Base-by-base conservation (phyloP, 1,139 yeast species). In the Suhomyces taliae region DNA sequence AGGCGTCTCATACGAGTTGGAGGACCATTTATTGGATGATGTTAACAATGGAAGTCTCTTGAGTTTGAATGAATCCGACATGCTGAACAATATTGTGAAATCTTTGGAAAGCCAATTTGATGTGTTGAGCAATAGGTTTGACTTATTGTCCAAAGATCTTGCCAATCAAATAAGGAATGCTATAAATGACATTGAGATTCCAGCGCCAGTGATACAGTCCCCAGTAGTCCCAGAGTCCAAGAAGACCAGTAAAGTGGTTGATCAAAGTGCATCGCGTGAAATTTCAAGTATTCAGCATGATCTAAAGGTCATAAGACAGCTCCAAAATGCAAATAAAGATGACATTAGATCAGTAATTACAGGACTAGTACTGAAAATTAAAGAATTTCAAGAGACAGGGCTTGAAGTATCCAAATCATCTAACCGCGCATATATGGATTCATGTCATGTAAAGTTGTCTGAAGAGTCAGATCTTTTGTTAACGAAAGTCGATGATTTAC, bases 401-500 rank as follows among this genome's bases (percentile, higher is more conserved):
- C 56, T 74, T 6, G 70, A 69, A 12, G 66, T 70, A 1, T 66
- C 76, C 1, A 71, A 71, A 29, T 72, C 81, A 8, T 67, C 82
- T 0, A 82, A 83, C 54, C 74, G 93, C 48, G 64, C 78, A 0
- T 90, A 87, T 58, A 87, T 91, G 86, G 91, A 85, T 43, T 75
- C 79, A 11, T 87, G 97, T 48, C 91, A 88, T 59, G 64, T 73
- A 10, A 84, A 83, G 56, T 74, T 93, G 26, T 87, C 95, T 1
- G 83, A 80, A 43, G 91, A 88, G 26, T 85, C 95, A 7, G 97
- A 90, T 61, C 61, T 65, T 1, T 68, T 93, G 24, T 74, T 95
- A 39, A 85, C 95, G 0, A 81, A 78, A 53, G 95, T 91, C 4
- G 99, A 95, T 62, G 97, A 90, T 57, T 71, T 95, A 34, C 97